phyloP scores from a whole-genome alignment of 768 basidiomycete genomes.

The Russula sp. region DNA sequence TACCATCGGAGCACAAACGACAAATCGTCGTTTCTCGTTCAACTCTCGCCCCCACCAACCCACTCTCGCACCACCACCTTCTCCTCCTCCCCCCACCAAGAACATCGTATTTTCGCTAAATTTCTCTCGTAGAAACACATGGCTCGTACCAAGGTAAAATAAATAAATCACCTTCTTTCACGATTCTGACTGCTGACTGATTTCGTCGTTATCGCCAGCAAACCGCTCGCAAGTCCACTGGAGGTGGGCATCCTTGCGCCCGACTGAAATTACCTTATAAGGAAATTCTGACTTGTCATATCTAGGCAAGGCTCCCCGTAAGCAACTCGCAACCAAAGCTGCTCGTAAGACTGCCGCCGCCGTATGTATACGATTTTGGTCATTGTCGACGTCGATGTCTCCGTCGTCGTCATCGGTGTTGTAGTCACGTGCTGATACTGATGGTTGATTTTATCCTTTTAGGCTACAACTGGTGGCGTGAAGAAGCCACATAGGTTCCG shows the following conservation, averaged over 20 bases:
- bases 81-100: slow-evolving; percentile 20
- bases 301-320: slow-evolving; percentile 61
- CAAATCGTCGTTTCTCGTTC: slow-evolving; percentile 31
- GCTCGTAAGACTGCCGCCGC: slow-evolving; percentile 60
- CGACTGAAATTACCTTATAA: neutral
- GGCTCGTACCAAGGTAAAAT: slow-evolving; percentile 83
- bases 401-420: no score
- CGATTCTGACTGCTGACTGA: neutral
- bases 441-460: no score
- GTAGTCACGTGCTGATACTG: no score
- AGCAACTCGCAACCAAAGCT: slow-evolving; percentile 62
- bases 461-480: slow-evolving; percentile 57
- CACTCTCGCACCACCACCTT: slow-evolving; percentile 28
- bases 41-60: slow-evolving; percentile 18
- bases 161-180: slow-evolving; percentile 6
- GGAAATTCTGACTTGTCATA: neutral
- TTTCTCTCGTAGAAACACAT: slow-evolving; percentile 42
- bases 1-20: slow-evolving; percentile 31
- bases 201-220: slow-evolving; percentile 45
- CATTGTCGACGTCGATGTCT: no score
- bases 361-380: no score
- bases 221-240: slow-evolving; percentile 74
- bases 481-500: slow-evolving; percentile 53
- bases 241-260: slow-evolving; percentile 49
- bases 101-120: slow-evolving; percentile 23